Evolutionary conservation across 2,329 filamentous ascomycete genomes (phyloP).

Genomic region (Chalaropsis thielavioides): DNA sequence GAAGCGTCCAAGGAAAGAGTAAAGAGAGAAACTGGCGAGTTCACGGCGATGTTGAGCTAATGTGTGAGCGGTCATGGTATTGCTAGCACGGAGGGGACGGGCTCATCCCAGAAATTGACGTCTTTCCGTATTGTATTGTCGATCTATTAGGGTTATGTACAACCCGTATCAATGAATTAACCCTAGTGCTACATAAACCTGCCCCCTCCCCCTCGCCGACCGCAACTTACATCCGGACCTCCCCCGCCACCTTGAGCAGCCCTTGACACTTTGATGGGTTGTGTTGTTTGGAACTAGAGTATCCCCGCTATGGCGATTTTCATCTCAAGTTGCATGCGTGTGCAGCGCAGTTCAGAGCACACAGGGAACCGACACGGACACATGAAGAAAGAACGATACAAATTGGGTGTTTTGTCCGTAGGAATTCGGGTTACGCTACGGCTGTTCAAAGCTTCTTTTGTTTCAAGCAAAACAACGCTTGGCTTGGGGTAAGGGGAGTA

Average conservation of each 20-base stretch:
- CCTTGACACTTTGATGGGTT: background rate
- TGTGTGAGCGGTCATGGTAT: background rate
- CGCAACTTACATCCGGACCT: slow-evolving; percentile 7
- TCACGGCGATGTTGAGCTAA: slow-evolving; percentile 18
- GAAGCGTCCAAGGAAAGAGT: slow-evolving; percentile 35
- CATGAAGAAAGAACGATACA: background rate
- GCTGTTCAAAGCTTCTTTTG: background rate
- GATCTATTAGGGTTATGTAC: background rate
- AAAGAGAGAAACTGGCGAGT: slow-evolving; percentile 33
- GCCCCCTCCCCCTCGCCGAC: background rate
- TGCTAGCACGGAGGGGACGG: background rate
- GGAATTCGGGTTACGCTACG: background rate
- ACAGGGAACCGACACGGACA: background rate
- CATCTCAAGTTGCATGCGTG: slow-evolving; percentile 3
- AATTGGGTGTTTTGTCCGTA: background rate
- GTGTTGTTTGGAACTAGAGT: background rate
- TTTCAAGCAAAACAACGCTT: background rate
- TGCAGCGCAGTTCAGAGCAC: background rate
- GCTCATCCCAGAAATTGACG: background rate
- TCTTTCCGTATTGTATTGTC: background rate
- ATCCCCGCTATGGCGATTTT: background rate
- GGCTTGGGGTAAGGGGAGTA: too few relatives aligned
- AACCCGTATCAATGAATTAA: background rate
- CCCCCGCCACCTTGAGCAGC: background rate
- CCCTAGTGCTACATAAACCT: background rate